A percentile compares a stretch with the other conserved stretches of the same genome.
phyloP scores from a whole-genome alignment of 2,329 filamentous ascomycete genomes.

The Aciculosporium take region DNA sequence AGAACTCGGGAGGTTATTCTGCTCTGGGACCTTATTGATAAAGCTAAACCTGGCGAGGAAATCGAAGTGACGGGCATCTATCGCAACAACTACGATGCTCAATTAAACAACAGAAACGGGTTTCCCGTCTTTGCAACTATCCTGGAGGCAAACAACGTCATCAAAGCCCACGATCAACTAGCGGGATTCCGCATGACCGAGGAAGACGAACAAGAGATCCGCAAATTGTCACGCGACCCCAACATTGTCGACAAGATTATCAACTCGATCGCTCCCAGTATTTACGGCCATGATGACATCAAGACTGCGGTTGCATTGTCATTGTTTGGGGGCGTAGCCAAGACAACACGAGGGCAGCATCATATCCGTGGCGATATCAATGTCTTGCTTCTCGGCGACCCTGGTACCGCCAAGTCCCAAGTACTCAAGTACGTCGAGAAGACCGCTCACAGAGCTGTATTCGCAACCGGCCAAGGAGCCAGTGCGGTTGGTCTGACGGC shows the following conservation, averaged over 20 bases:
- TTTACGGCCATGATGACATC: conserved; percentile 92
- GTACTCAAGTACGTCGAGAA: conserved; percentile 96
- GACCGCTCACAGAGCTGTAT: conserved; percentile 90
- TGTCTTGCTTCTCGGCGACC: conserved; percentile 86
- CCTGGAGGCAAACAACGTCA: conserved; percentile 89
- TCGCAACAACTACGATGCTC: conserved; percentile 94
- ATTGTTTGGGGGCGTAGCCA: conserved; percentile 87
- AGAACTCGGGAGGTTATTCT: conserved; percentile 89
- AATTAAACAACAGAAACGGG: conserved; percentile 95
- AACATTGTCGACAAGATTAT: conserved; percentile 88
- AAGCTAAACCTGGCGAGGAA: conserved; percentile 91
- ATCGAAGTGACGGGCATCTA: conserved; percentile 96
- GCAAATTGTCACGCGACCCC: conserved; percentile 73
- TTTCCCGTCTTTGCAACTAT: conserved; percentile 98
- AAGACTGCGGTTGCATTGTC: conserved; percentile 93
- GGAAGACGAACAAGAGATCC: conserved; percentile 84
- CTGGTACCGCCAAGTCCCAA: conserved; percentile 95
- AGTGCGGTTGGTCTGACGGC: conserved; percentile 96
- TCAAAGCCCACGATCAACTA: conserved; percentile 94
- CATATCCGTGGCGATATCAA: conserved; percentile 96
- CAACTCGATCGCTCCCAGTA: conserved; percentile 86
- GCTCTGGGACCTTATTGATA: conserved; percentile 93
- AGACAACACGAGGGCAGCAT: conserved; percentile 77
- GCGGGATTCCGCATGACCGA: conserved; percentile 92
- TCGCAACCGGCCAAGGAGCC: conserved; percentile 93